phyloP scores from a whole-genome alignment of 257 asterid genomes.

The Nicotiana noctiflora region DNA sequence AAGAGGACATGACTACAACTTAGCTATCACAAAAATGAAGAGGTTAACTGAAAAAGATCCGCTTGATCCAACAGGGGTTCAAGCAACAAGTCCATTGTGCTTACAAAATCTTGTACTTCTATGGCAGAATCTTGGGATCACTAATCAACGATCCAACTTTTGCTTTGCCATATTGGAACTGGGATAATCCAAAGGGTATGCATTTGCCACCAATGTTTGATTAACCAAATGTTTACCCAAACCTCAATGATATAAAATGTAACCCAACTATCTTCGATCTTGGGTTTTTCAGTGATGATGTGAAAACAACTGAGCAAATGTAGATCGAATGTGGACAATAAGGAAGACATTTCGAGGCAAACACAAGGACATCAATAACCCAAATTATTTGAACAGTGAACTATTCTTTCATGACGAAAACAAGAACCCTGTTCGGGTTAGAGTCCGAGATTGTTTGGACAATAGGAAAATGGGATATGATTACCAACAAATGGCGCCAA shows the following conservation, averaged over 20 bases:
- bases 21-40: not conserved
- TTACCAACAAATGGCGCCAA: not conserved
- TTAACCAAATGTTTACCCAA: not conserved
- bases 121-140: not conserved
- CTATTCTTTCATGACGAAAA: conserved; percentile 5
- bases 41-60: not conserved
- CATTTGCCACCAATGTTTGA: conserved; percentile 4
- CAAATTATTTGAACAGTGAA: not conserved
- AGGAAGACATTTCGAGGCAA: not conserved
- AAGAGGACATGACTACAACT: not conserved
- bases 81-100: conserved; percentile 29
- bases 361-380: not conserved
- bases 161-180: conserved; percentile 17
- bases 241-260: conserved; percentile 1
- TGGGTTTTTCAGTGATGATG: not conserved
- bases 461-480: not conserved
- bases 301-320: not conserved
- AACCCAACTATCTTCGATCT: conserved; percentile 6
- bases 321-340: not conserved
- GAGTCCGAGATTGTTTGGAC: not conserved
- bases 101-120: not conserved
- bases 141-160: conserved; percentile 16
- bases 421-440: not conserved
- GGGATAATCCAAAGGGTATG: conserved; percentile 19
- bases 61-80: conserved; percentile 10